phyloP scores from a whole-genome alignment of 768 basidiomycete genomes.

The Suillus spraguei region DNA sequence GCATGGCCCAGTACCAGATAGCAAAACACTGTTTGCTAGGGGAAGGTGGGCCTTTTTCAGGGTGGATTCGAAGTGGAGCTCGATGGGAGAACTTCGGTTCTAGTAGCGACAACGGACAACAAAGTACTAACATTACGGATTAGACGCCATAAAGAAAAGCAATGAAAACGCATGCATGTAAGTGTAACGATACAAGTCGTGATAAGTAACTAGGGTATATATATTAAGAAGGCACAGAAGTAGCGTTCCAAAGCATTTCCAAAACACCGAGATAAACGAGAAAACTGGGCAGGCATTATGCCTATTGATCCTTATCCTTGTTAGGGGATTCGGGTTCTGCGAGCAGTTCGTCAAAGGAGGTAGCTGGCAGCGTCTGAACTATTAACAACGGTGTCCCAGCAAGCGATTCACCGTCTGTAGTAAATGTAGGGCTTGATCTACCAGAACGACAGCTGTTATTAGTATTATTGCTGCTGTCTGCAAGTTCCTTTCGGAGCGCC shows the following conservation, averaged over 20 bases:
- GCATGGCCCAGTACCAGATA: conserved; percentile 45
- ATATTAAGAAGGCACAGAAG: not conserved
- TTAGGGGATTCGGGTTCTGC: conserved; percentile 18
- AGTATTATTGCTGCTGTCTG: conserved; percentile 48
- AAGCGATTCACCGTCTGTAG: conserved; percentile 44
- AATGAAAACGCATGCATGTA: not conserved
- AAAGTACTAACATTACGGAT: conserved; percentile 7
- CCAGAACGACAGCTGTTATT: conserved; percentile 45
- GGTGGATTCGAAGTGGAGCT: conserved; percentile 62
- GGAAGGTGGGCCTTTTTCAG: conserved; percentile 50
- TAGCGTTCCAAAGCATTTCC: conserved; percentile 14
- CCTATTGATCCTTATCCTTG: conserved; percentile 34
- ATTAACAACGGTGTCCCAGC: conserved; percentile 38
- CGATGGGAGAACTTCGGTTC: conserved; percentile 54
- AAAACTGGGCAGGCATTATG: not conserved
- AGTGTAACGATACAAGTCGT: not conserved
- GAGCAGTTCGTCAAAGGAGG: conserved; percentile 20
- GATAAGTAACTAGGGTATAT: conserved; percentile 8
- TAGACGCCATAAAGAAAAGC: conserved; percentile 3
- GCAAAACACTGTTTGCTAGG: conserved; percentile 54
- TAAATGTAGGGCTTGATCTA: conserved; percentile 52
- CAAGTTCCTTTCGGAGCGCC: conserved; percentile 86
- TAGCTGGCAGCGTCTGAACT: conserved; percentile 20
- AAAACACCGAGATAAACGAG: not conserved
- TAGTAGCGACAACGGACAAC: conserved; percentile 13